Conservation (phyloP, 192 early-diverging fungal species). For the Backusella sp. region DNA sequence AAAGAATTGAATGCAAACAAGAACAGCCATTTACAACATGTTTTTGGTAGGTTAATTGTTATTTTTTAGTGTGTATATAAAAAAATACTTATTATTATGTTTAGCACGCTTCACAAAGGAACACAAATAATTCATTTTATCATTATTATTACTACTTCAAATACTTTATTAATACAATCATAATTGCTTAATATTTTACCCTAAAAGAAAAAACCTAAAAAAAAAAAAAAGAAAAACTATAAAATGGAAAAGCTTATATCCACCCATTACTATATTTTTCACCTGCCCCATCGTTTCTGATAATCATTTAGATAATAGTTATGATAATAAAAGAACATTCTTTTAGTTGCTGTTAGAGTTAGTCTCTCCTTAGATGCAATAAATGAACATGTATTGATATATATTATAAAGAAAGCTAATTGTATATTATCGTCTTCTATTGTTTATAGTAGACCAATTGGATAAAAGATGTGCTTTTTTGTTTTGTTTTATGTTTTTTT, state of each 20-base stretch:
- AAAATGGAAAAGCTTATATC: neutral
- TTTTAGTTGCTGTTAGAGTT: neutral
- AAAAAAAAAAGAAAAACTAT: too few species aligned
- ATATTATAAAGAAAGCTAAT: too few species aligned
- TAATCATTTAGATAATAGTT: neutral
- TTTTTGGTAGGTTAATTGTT: conserved; percentile 4
- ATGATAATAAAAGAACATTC: neutral
- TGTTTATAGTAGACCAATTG: too few species aligned
- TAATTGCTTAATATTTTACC: neutral
- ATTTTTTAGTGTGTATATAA: neutral
- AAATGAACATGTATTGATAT: too few species aligned
- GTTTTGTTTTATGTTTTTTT: neutral
- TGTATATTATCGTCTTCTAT: too few species aligned
- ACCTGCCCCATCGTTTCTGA: neutral
- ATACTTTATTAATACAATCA: too few species aligned
- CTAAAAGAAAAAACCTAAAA: neutral
- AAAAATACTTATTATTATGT: neutral
- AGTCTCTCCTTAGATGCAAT: too few species aligned
- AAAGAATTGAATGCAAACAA: conserved; percentile 16
- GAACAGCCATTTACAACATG: neutral
- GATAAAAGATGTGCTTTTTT: too few species aligned
- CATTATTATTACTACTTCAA: too few species aligned
- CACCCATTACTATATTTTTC: neutral
- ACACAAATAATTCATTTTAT: neutral
- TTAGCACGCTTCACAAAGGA: neutral